These are phyloP conservation scores for Backusella psychrophila DNA, from an alignment of 192 early-diverging fungal genomes.

Conservation along the genomic window DNA sequence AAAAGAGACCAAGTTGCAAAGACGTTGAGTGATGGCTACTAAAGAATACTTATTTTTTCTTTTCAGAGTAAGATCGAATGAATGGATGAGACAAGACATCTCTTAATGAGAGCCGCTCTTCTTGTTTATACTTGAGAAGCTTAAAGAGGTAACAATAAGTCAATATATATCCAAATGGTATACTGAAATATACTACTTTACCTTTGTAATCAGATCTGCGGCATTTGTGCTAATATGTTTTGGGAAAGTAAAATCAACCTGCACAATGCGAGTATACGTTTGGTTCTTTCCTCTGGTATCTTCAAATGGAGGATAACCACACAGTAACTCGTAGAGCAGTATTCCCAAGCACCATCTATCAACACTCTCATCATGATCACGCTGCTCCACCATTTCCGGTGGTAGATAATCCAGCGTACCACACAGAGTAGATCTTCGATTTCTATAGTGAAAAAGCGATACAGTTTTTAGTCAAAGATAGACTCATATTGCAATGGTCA, in stretches of 20 bases:
- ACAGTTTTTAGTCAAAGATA: not conserved
- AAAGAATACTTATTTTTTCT: not conserved
- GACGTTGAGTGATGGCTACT: not conserved
- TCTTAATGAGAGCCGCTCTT: slow-evolving; percentile 67
- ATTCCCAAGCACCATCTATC: slow-evolving; percentile 95
- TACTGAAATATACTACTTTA: slow-evolving; percentile 23
- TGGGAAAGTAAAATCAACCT: slow-evolving; percentile 83
- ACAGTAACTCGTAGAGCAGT: slow-evolving; percentile 89
- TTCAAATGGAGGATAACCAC: slow-evolving; percentile 92
- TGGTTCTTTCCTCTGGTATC: slow-evolving; percentile 59
- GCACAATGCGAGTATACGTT: slow-evolving; percentile 82
- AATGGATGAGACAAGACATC: slow-evolving; percentile 82
- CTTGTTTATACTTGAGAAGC: slow-evolving; percentile 73
- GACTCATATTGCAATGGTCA: slow-evolving; percentile 42
- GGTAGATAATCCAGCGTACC: slow-evolving; percentile 96
- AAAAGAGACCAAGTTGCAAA: not conserved
- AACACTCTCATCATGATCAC: slow-evolving; percentile 73
- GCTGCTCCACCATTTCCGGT: slow-evolving; percentile 93
- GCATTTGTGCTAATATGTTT: slow-evolving; percentile 76
- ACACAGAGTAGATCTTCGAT: slow-evolving; percentile 80
- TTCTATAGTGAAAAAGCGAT: not conserved
- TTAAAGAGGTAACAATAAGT: slow-evolving; percentile 17
- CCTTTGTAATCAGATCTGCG: slow-evolving; percentile 79
- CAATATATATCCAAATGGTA: not conserved
- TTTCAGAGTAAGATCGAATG: not conserved